Percentiles rank a stretch among this genome's conserved stretches.
phyloP scores from a whole-genome alignment of 257 asterid species.

The Scutellaria minor region DNA sequence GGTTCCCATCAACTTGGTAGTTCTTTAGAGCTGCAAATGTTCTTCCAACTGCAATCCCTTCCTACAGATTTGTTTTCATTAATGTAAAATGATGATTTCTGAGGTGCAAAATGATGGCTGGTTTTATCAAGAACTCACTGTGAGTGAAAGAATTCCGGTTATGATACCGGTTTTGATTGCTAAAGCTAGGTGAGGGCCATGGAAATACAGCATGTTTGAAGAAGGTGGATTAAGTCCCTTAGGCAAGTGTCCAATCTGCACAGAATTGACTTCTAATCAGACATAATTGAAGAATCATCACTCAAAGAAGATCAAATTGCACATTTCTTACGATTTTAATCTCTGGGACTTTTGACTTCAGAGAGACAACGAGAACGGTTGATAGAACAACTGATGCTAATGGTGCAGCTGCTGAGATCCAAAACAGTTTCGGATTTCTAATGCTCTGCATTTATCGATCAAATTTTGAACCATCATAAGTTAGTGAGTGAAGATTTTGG shows the following conservation, averaged over 20 bases:
- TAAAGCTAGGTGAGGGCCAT: slow-evolving; percentile 66
- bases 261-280: slow-evolving; percentile 17
- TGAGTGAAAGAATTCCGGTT: slow-evolving; percentile 86
- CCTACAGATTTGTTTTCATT: slow-evolving; percentile 47
- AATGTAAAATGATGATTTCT: not conserved
- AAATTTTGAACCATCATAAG: slow-evolving; percentile 1
- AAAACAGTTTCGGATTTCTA: slow-evolving; percentile 74
- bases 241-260: slow-evolving; percentile 82
- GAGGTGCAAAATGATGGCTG: not conserved
- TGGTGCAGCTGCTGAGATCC: slow-evolving; percentile 93
- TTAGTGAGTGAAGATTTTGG: not conserved
- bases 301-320: not conserved
- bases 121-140: slow-evolving; percentile 52
- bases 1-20: slow-evolving; percentile 96
- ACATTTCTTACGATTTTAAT: slow-evolving; percentile 64
- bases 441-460: slow-evolving; percentile 58
- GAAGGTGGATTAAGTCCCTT: slow-evolving; percentile 94
- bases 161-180: slow-evolving; percentile 85
- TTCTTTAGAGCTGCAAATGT: slow-evolving; percentile 84
- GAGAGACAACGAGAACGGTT: slow-evolving; percentile 60
- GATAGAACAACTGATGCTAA: slow-evolving; percentile 79
- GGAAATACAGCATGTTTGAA: slow-evolving; percentile 68
- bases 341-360: slow-evolving; percentile 61
- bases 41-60: slow-evolving; percentile 97
- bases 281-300: not conserved